Conservation (phyloP, 441 rosid species). For the Arabidopsis lyrata region DNA sequence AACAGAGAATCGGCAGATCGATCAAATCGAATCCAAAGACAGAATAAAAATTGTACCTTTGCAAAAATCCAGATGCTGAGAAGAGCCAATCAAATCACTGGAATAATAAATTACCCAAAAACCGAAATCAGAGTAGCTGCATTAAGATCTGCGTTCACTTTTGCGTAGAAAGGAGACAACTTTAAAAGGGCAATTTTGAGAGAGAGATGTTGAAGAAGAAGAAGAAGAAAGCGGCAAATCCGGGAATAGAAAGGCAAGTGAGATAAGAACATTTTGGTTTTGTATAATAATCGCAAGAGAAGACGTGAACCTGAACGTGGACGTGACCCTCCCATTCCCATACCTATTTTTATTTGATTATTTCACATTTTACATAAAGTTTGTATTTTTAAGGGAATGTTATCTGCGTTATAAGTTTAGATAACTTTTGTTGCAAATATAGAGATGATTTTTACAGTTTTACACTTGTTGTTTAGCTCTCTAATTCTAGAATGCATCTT, state of each 20-base stretch:
- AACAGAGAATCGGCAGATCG: conserved; percentile 28
- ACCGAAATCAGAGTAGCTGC: conserved; percentile 38
- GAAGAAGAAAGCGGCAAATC: conserved; percentile 45
- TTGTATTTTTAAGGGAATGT: too few relatives aligned
- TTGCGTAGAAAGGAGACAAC: conserved; percentile 42
- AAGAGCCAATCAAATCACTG: conserved; percentile 30
- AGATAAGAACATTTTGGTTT: conserved; percentile 33
- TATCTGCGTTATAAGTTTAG: too few relatives aligned
- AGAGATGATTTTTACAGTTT: too few relatives aligned
- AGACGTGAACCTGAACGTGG: conserved; percentile 40
- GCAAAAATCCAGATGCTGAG: conserved; percentile 44
- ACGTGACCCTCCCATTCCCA: conserved; percentile 31
- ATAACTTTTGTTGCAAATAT: too few relatives aligned
- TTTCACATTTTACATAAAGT: conserved; percentile 3
- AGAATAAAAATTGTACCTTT: conserved; percentile 34
- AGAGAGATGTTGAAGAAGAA: conserved; percentile 5
- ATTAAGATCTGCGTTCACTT: conserved; percentile 42
- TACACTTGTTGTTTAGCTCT: too few relatives aligned
- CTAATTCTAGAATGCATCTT: too few relatives aligned
- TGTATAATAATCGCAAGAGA: too few relatives aligned
- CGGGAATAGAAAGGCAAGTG: conserved; percentile 40
- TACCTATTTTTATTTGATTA: not conserved
- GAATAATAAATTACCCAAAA: not conserved
- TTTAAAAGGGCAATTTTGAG: conserved; percentile 20
- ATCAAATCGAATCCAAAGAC: conserved; percentile 19